These are phyloP conservation scores for Euclidium syriacum DNA, from an alignment of 345 rosid species.

Conservation along the genomic window DNA sequence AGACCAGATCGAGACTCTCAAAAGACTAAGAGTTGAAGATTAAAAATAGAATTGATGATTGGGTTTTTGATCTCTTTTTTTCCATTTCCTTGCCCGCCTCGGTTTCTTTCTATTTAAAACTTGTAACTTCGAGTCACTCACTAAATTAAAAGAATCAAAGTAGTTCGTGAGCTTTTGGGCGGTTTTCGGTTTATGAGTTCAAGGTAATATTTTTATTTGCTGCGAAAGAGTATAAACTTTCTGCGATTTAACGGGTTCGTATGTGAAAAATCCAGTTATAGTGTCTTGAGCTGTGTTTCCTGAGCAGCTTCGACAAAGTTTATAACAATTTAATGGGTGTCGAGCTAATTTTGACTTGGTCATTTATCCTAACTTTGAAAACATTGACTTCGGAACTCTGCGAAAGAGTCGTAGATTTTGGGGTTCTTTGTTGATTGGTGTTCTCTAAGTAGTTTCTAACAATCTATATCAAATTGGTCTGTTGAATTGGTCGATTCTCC, in stretches of 20 bases:
- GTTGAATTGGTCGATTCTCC: neutral
- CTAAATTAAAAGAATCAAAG: neutral
- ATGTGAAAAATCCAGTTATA: neutral
- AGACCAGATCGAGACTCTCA: constrained; percentile 14
- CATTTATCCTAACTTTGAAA: neutral
- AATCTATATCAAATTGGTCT: neutral
- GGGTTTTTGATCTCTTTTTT: neutral
- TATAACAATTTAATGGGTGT: neutral
- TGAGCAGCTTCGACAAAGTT: neutral
- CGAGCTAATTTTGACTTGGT: neutral
- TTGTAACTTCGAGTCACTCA: too few species aligned
- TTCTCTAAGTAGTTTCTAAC: neutral
- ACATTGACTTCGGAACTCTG: neutral
- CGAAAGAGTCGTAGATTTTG: neutral
- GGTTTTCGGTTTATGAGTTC: neutral
- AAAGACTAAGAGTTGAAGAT: neutral
- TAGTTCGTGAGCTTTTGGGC: neutral
- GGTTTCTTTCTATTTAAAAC: too few species aligned
- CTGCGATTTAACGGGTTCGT: neutral
- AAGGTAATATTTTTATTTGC: neutral
- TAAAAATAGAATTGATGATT: neutral
- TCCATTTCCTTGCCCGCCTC: neutral
- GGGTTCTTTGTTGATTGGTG: neutral
- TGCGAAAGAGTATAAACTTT: neutral
- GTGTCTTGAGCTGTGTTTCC: neutral